Evolutionary conservation across 257 asterid genomes (phyloP), one percentile per base, ranked within the genome.

Genomic region (Euphrasia confusa): DNA sequence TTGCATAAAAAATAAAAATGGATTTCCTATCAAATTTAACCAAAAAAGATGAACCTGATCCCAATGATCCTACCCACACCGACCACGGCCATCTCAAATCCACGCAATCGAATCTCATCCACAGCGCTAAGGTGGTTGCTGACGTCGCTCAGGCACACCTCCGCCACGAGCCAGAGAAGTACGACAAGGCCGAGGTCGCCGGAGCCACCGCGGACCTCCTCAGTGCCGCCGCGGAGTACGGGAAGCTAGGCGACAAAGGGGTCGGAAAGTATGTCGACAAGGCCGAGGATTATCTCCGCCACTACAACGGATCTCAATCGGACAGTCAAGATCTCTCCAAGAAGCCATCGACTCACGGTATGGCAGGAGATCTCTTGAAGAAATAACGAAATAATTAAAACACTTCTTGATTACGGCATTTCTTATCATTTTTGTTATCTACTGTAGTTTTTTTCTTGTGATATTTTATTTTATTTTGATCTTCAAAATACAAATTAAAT

Each of bases 131-230:
- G 81, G 74, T 81, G 65, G 75, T 81, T 53, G 83, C 81, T 0
- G 84, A 74, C 33, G 88, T 78, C 1, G 83, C 81, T 14, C 75
- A 69, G 15, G 64, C 78, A 58, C 80, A 73, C 48, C 65, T 68
- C 77, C 74, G 68, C 71, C 44, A 65, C 27, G 78, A 80, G 42
- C 82, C 78, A 21, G 71, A 69, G 55, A 81, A 71, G 61, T 61
- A 64, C 50, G 81, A 81, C 73, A 72, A 71, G 55, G 61, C 71
- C 15, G 68, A 75, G 32, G 65, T 75, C 58, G 83, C 89, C 30
- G 82, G 80, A 11, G 87, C 93, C 15, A 69, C 85, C 35, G 87
- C 82, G 0, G 83, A 82, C 64, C 78, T 85, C 58, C 73, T 85
- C 37, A 30, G 64, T 59, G 83, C 82, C 60, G 87, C 87, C 53